Percentiles rank a stretch among this genome's conserved stretches.
phyloP scores from a whole-genome alignment of 257 asterid species.

The Ligustrum vulgare region DNA sequence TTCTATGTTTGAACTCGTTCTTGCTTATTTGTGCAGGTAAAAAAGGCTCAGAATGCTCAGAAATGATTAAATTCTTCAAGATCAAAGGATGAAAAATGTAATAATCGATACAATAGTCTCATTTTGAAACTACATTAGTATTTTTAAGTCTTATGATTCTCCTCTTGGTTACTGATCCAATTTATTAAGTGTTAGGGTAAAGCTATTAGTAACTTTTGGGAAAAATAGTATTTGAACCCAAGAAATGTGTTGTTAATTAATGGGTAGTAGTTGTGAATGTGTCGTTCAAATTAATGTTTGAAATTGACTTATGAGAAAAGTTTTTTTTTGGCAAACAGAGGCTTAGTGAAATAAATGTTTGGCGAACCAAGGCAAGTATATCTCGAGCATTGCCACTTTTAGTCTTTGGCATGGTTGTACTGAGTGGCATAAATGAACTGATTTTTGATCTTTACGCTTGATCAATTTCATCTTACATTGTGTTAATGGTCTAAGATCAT shows the following conservation, averaged over 20 bases:
- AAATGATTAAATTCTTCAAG: constrained; percentile 83
- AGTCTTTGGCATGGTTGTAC: not conserved
- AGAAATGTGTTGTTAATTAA: too few species aligned
- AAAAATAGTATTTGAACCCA: too few species aligned
- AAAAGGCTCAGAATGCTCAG: constrained; percentile 87
- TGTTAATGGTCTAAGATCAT: too few species aligned
- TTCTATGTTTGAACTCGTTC: constrained; percentile 11
- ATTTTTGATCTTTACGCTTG: not conserved
- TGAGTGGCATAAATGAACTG: not conserved
- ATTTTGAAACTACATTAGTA: not conserved
- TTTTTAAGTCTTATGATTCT: not conserved
- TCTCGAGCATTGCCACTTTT: not conserved
- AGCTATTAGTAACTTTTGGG: too few species aligned
- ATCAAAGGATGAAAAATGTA: constrained; percentile 84
- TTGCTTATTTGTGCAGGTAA: constrained; percentile 54
- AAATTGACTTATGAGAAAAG: too few species aligned
- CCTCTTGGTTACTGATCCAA: not conserved
- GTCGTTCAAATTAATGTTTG: too few species aligned
- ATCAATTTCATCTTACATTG: too few species aligned
- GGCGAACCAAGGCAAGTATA: too few species aligned
- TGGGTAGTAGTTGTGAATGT: too few species aligned
- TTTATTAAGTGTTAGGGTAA: too few species aligned
- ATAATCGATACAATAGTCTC: not conserved
- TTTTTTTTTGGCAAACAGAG: too few species aligned
- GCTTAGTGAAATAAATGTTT: not conserved